A percentile compares a stretch with the other conserved stretches of the same genome.
Conservation (phyloP, 495 filamentous ascomycete species). For the Penicillium samsonianum region DNA sequence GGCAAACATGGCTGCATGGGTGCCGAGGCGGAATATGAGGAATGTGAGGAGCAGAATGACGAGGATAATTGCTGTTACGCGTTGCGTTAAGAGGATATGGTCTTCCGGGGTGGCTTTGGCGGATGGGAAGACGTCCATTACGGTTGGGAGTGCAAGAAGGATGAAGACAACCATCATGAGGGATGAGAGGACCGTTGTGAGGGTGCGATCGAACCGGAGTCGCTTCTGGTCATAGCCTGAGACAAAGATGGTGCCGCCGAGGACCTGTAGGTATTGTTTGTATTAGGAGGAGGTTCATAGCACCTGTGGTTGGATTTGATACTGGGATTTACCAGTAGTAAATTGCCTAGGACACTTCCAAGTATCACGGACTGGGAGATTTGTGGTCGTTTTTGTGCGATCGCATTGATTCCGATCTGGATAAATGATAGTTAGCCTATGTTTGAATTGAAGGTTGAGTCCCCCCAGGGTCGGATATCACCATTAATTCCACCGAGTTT, state of each 20-base stretch:
- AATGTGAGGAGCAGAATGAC: constrained; percentile 68
- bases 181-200: constrained; percentile 28
- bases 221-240: constrained; percentile 25
- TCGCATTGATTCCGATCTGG: constrained; percentile 24
- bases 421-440: neutral
- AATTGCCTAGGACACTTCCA: constrained; percentile 28
- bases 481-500: constrained; percentile 30
- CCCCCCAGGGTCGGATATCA: neutral
- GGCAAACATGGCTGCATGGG: constrained; percentile 24
- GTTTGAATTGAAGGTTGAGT: neutral
- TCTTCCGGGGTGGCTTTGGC: constrained; percentile 16
- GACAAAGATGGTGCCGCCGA: constrained; percentile 25
- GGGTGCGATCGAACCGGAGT: constrained; percentile 25
- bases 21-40: constrained; percentile 52
- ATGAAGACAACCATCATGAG: constrained; percentile 30
- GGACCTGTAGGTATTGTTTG: constrained; percentile 14
- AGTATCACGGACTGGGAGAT: constrained; percentile 24
- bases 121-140: constrained; percentile 28
- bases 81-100: constrained; percentile 41
- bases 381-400: constrained; percentile 11
- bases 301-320: neutral
- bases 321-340: constrained; percentile 21
- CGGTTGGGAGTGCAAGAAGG: constrained; percentile 26
- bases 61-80: constrained; percentile 45
- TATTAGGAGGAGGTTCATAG: neutral